Evolutionary conservation across 2,329 filamentous ascomycete species (phyloP).

Genomic region (Harringtonia lauricola): DNA sequence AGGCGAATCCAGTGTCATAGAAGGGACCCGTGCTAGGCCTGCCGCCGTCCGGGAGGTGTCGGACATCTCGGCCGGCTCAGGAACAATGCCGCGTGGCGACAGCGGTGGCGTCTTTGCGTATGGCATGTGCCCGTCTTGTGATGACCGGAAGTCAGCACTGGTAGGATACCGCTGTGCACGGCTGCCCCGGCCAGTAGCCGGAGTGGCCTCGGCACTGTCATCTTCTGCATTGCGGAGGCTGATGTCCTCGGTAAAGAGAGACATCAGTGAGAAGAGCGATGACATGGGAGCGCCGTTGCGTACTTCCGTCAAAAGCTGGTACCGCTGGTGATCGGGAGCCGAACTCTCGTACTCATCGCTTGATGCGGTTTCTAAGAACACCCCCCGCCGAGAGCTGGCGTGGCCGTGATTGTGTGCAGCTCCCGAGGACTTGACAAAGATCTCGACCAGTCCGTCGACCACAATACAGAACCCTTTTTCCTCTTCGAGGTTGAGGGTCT

Average conservation of each 20-base stretch:
- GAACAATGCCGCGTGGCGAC: neutral
- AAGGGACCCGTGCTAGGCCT: slow-evolving; percentile 54
- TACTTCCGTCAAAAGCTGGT: slow-evolving; percentile 91
- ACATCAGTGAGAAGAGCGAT: slow-evolving; percentile 93
- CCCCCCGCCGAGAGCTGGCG: slow-evolving; percentile 25
- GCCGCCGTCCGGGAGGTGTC: slow-evolving; percentile 8
- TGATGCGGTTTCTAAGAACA: slow-evolving; percentile 31
- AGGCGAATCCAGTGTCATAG: slow-evolving; percentile 54
- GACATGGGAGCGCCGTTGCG: slow-evolving; percentile 98
- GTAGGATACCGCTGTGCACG: slow-evolving; percentile 17
- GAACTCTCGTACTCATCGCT: slow-evolving; percentile 30
- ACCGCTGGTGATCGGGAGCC: slow-evolving; percentile 63
- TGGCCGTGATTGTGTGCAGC: slow-evolving; percentile 8
- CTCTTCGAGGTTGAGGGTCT: slow-evolving; percentile 90
- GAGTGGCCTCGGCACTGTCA: slow-evolving; percentile 26
- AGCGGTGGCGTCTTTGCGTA: slow-evolving; percentile 28
- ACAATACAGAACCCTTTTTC: slow-evolving; percentile 98
- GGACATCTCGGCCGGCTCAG: slow-evolving; percentile 14
- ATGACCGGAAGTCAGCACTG: slow-evolving; percentile 19
- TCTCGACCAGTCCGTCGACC: slow-evolving; percentile 91
- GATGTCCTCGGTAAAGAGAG: slow-evolving; percentile 91
- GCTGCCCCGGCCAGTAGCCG: slow-evolving; percentile 19
- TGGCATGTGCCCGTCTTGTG: slow-evolving; percentile 22
- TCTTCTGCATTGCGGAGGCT: slow-evolving; percentile 65
- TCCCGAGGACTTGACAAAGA: slow-evolving; percentile 84